phyloP scores from a whole-genome alignment of 768 basidiomycete species.

The Phaeotremella skinneri region DNA sequence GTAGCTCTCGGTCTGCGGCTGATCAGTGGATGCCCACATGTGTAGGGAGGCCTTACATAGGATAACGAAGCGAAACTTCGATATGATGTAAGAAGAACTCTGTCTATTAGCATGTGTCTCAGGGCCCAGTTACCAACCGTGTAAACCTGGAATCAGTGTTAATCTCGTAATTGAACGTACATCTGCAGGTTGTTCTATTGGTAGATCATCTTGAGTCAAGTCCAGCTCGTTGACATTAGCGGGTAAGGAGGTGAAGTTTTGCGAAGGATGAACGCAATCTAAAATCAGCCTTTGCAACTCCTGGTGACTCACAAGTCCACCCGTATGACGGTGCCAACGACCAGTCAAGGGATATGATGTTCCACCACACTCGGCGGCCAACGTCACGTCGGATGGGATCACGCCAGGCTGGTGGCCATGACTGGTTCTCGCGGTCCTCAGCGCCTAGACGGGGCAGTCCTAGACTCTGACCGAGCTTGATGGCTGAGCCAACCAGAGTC shows the following conservation, averaged over 20 bases:
- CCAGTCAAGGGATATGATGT: constrained; percentile 6
- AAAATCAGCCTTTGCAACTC: not conserved
- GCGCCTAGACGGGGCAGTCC: constrained; percentile 3
- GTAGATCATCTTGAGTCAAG: not conserved
- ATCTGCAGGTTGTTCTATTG: not conserved
- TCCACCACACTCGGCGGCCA: constrained; percentile 7
- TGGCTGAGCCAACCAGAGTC: constrained; percentile 6
- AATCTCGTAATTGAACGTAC: not conserved
- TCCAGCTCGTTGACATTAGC: constrained; percentile 5
- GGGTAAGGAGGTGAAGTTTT: constrained; percentile 5
- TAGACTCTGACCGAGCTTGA: constrained; percentile 8
- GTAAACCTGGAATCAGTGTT: not conserved
- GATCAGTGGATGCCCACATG: not conserved
- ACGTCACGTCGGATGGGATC: not conserved
- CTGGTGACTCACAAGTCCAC: constrained; percentile 3
- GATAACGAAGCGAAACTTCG: not conserved
- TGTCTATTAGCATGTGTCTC: not conserved
- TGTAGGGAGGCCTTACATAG: not conserved
- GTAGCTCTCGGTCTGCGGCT: not conserved
- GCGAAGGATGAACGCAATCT: constrained; percentile 2
- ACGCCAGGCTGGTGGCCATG: constrained; percentile 1
- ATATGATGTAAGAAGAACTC: constrained; percentile 3
- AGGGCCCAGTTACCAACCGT: not conserved
- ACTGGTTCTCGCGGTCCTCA: not conserved
- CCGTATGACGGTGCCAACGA: constrained; percentile 1